Conservation (phyloP, 345 rosid genomes). For the Xanthoceras sorbifolium region DNA sequence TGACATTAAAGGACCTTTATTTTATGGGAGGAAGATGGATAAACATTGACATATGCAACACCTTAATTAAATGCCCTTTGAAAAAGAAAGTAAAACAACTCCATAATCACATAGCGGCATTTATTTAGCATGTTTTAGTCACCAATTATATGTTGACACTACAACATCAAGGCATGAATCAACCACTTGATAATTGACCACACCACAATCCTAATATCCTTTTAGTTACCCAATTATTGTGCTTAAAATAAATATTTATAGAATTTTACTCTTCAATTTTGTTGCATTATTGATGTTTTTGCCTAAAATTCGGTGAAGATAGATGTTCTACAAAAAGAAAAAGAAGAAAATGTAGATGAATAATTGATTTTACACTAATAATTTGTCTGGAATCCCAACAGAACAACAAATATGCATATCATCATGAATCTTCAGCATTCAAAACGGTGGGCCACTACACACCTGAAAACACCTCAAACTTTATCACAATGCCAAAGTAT, state of each 20-base stretch:
- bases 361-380: neutral
- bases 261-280: no score
- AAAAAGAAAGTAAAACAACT: neutral
- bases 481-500: no score
- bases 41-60: neutral
- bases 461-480: constrained; percentile 31
- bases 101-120: neutral
- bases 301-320: no score
- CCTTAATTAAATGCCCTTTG: neutral
- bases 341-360: neutral
- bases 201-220: neutral
- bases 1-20: neutral
- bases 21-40: neutral
- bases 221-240: neutral
- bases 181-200: neutral
- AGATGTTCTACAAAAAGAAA: no score
- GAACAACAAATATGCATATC: constrained; percentile 19
- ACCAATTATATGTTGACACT: constrained; percentile 1
- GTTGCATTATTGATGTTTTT: no score
- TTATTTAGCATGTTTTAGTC: neutral
- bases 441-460: constrained; percentile 17
- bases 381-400: constrained; percentile 27
- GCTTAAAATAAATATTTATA: no score
- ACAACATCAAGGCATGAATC: constrained; percentile 5
- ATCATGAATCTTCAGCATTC: constrained; percentile 25